Base-by-base conservation (phyloP, 108 stramenopile species). In the Mediolabrus comicus region DNA sequence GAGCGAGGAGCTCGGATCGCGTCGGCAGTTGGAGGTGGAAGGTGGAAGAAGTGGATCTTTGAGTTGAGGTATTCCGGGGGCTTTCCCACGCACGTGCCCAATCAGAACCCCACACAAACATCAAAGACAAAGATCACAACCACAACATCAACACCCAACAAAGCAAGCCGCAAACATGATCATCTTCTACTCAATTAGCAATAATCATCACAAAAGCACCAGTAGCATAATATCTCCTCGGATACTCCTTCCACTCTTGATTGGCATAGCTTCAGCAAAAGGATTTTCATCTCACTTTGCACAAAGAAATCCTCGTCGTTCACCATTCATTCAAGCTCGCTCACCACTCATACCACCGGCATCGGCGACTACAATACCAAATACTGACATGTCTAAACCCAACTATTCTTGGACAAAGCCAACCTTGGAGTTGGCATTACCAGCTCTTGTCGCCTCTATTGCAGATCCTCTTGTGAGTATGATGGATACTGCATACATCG, bases 401-500 rank as follows among this genome's bases (percentile, higher is more conserved):
- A 67, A 66, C 3, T 71, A 71, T 52, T 5, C 67, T 14, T 81
- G 75, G 80, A 72, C 70, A 14, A 31, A 46, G 14, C 79, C 68
- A 49, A 78, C 53, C 16, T 32, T 74, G 26, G 22, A 41, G 2
- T 54, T 87, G 41, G 84, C 81, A 9, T 27, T 83, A 3, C 87
- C 87, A 2, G 87, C 87, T 0, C 39, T 87, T 14, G 83, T 87
- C 36, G 87, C 84, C 9, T 85, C 85, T 76, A 54, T 87, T 52
- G 84, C 83, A n/a, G 92, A 90, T 56, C 92, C 92, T 8, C 46
- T 94, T n/a, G 61, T 94, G 7, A 79, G 79, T 55, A 59, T 94
- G n/a, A 74, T 89, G 61, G 92, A 94, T 62, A 92, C 92, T 26
- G 88, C 83, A n/a, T 94, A 79, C 67, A 82, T 87, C 13, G 85